Evolutionary conservation across 2,329 filamentous ascomycete species (phyloP), one percentile per base, ranked within the genome.

Genomic region (Alternaria metachromatica): DNA sequence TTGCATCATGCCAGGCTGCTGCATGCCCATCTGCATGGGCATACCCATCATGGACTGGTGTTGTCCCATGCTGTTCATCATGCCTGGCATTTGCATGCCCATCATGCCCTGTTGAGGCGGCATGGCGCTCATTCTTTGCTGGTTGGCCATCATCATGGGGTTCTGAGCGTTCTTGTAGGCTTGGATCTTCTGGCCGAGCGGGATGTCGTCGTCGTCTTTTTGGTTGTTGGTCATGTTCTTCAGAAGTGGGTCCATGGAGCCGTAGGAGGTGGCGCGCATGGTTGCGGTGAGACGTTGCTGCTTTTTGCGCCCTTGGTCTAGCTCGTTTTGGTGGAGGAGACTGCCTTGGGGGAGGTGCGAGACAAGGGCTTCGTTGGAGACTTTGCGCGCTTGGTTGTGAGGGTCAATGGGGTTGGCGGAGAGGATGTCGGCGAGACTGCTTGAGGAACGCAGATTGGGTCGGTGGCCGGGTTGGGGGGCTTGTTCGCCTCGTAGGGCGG

Each of bases 351-450:
- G 76, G 6, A 81, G 73, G 20, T 76, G 69, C 3, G 75, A 73
- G 25, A 78, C 45, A 12, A 81, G 67, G 49, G 69, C 64, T 54
- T 80, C 76, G 60, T 80, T 76, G 11, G 74, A 77, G 2, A 80
- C 73, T 63, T 78, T 80, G 66, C 77, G 74, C 3, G 78, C 74
- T 54, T 72, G 72, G 62, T 78, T 69, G 59, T 70, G 70, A 5
- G 72, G 67, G 60, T 78, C 75, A 28, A 79, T 76, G 6, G 87
- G 87, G 69, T 88, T 85, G 3, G 84, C 83, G 62, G 86, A 81
- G 10, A 91, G 84, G 6, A 92, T 82, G 67, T 90, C 87, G 0
- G 89, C 89, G 80, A 92, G 82, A 68, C 85, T 88, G 60, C 87
- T 81, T 6, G 83, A 82, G 3, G 79, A 77, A 10, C 80, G 78